Evolutionary conservation across 306 rosid genomes (phyloP), one percentile per base, ranked within the genome.

Genomic region (Trifolium pratense): DNA sequence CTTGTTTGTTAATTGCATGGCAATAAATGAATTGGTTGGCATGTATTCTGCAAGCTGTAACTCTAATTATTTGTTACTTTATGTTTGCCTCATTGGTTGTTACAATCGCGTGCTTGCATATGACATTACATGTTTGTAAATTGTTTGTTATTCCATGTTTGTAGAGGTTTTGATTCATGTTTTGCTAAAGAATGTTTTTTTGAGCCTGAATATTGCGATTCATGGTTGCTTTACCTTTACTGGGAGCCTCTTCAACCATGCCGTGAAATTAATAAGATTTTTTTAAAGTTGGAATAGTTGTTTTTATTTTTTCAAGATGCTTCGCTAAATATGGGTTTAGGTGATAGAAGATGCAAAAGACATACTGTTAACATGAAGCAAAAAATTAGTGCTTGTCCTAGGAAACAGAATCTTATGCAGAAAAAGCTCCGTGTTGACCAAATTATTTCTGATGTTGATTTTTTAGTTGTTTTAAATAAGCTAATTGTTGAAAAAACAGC

Each of bases 1-100:
- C 46, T 51, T 43, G 42, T 20, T 69, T 68, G 32, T 36, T 74
- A 56, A 62, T 69, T 78, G 71, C 67, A 62, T 62, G 64, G 53
- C 56, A 31, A 68, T 17, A 70, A 31, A 68, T 52, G 62, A 63
- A 60, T 31, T 39, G 80, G 66, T 53, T 16, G 71, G 37, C 43
- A 46, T 57, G 59, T 71, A 20, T 55, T 56, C 51, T 62, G 78
- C 71, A 36, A 23, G 21, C 52, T 74, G 65, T 31, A 51, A 63
- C 62, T 40, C 43, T 51, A 29, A 25, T 72, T 11, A 17, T 59
- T 57, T 48, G 42, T 67, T 57, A 18, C 15, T 9, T 25, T 55
- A 21, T 12, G 11, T 16, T 49, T 53, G 49, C 45, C 40, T 18
- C 61, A 39, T 64, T 74, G 71, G 63, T 7, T 48, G 62, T 37